Evolutionary conservation across 2,329 filamentous ascomycete species (phyloP), one percentile per base, ranked within the genome.

Genomic region (Beauveria sp.): DNA sequence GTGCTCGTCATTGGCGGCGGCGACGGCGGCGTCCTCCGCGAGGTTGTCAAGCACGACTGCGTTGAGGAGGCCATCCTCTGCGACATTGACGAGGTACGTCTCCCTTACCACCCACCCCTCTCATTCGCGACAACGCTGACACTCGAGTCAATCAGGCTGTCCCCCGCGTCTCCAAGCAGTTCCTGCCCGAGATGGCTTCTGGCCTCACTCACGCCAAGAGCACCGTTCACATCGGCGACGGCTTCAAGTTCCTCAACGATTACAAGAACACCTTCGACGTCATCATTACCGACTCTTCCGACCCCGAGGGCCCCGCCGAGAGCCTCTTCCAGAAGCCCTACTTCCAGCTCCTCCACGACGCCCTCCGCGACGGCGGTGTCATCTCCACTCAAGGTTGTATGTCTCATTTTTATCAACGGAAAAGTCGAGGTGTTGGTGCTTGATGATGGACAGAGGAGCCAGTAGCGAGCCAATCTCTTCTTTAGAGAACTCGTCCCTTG

Each of bases 301-400:
- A 99, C 76, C 94, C 94, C 61, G 94, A 97, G 76, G 94, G 94
- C 66, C 94, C 94, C 37, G 94, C 94, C 68, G 92, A 97, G 85
- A 88, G 85, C 71, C 85, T 99, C 67, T 99, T 99, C 89, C 86
- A 97, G 85, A 97, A 97, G 84, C 89, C 92, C 64, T 99, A 99
- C 85, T 99, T 97, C 78, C 84, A 97, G 84, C 87, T 99, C 68
- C 85, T 99, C 65, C 83, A 89, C 76, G 90, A 88, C 72, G 94
- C 94, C 70, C 87, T 97, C 70, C 87, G 90, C 68, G 91, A 96
- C 72, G 93, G 92, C 79, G 94, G 94, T 81, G 92, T 99, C 74
- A 97, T 99, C 80, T 93, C 92, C 79, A 99, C 94, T 75, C 94
- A 99, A 97, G 94, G 94, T 99, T 96, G 91, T 96, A 92, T 85